Evolutionary conservation across 495 filamentous ascomycete genomes (phyloP).

Genomic region (Daldinia caldariorum): DNA sequence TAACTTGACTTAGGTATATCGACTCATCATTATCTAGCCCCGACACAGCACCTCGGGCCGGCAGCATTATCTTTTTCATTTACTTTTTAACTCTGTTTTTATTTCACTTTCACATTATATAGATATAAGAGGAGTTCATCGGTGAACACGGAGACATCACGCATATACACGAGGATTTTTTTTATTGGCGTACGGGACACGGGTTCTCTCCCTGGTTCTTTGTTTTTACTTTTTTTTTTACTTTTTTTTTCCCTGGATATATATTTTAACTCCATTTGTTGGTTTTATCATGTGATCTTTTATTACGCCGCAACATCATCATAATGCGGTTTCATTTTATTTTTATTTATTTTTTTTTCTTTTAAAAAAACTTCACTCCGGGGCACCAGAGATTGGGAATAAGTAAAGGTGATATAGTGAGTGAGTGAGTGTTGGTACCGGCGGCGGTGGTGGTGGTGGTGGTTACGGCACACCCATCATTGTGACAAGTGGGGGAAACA

Average conservation of each 20-base stretch:
- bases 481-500: background rate
- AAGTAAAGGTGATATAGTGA: too few species aligned
- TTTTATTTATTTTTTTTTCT: too few species aligned
- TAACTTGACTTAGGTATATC: background rate
- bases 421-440: too few species aligned
- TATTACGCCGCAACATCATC: background rate
- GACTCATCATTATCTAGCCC: background rate
- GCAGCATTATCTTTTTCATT: background rate
- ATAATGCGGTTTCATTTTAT: background rate
- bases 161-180: conserved; percentile 16
- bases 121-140: conserved; percentile 12
- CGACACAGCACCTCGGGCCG: conserved; percentile 2
- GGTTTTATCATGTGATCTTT: background rate
- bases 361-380: too few species aligned
- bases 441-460: background rate
- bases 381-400: background rate
- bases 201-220: background rate
- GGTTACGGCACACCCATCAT: background rate
- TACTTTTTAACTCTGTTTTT: background rate
- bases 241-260: too few species aligned
- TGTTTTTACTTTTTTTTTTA: background rate
- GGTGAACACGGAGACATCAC: conserved; percentile 18
- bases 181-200: background rate
- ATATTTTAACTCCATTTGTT: background rate
- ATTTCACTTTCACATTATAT: background rate